phyloP scores from a whole-genome alignment of 345 rosid genomes.

The Sisymbrium altissimum region DNA sequence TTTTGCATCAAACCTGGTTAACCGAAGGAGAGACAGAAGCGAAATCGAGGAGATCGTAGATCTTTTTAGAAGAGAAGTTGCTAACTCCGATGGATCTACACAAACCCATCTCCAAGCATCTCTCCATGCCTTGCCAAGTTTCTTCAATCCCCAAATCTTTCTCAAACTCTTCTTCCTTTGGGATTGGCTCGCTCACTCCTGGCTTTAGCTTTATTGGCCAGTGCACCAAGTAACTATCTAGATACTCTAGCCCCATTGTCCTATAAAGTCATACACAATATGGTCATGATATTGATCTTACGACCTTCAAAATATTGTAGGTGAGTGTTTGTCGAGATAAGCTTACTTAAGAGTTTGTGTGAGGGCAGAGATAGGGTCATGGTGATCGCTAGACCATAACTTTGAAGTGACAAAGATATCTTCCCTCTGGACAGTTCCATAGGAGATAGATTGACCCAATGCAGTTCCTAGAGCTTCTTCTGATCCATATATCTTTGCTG shows the following conservation, averaged over 20 bases:
- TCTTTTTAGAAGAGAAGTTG: conserved; percentile 77
- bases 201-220: conserved; percentile 93
- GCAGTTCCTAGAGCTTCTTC: conserved; percentile 83
- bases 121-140: conserved; percentile 89
- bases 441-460: conserved; percentile 42
- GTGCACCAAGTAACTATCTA: conserved; percentile 88
- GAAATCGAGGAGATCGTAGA: conserved; percentile 46
- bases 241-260: conserved; percentile 62
- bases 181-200: conserved; percentile 47
- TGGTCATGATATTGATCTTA: not conserved
- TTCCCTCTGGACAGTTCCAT: conserved; percentile 46
- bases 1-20: conserved; percentile 50
- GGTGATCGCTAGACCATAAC: conserved; percentile 80
- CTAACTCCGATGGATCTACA: conserved; percentile 80
- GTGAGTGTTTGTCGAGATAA: not conserved
- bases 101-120: conserved; percentile 66
- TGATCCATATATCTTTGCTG: conserved; percentile 80
- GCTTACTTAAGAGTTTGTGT: conserved; percentile 45
- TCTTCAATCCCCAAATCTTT: conserved; percentile 50
- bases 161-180: conserved; percentile 69
- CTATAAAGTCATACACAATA: conserved; percentile 24
- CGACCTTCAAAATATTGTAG: not conserved
- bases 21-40: conserved; percentile 66
- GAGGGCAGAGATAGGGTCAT: conserved; percentile 76
- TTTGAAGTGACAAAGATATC: conserved; percentile 81